Evolutionary conservation across 148 eudicot genomes (phyloP).

Genomic region (Vaccinium vitisidaea): DNA sequence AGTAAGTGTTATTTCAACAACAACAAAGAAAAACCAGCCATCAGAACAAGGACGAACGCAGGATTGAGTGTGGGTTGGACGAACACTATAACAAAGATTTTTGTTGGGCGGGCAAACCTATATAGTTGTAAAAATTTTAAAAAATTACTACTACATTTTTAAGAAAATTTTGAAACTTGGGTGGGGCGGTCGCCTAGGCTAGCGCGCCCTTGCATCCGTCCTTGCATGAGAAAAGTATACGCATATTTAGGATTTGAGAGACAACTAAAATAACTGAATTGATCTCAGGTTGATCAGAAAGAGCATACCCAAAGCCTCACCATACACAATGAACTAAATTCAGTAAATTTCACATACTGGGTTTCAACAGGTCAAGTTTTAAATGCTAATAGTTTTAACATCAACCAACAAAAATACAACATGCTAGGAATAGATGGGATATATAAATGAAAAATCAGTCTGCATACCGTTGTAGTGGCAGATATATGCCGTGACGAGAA

Average conservation of each 20-base stretch:
- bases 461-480: conserved; percentile 88
- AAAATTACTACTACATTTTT: too few species aligned
- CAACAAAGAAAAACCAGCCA: neutral
- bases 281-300: neutral
- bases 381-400: neutral
- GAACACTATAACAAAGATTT: too few species aligned
- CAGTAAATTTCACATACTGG: neutral
- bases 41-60: neutral
- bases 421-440: neutral
- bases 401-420: neutral
- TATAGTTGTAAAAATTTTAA: too few species aligned
- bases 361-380: neutral
- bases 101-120: too few species aligned
- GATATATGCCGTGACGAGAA: conserved; percentile 86
- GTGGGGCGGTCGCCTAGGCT: too few species aligned
- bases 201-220: too few species aligned
- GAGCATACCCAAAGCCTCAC: neutral
- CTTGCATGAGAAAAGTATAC: neutral
- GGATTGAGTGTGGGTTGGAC: too few species aligned
- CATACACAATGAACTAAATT: neutral
- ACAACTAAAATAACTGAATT: neutral
- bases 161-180: too few species aligned
- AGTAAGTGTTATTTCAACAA: neutral
- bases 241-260: neutral
- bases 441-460: neutral